Evolutionary conservation across 345 rosid species (phyloP).

Genomic region (Lepidium africanum): DNA sequence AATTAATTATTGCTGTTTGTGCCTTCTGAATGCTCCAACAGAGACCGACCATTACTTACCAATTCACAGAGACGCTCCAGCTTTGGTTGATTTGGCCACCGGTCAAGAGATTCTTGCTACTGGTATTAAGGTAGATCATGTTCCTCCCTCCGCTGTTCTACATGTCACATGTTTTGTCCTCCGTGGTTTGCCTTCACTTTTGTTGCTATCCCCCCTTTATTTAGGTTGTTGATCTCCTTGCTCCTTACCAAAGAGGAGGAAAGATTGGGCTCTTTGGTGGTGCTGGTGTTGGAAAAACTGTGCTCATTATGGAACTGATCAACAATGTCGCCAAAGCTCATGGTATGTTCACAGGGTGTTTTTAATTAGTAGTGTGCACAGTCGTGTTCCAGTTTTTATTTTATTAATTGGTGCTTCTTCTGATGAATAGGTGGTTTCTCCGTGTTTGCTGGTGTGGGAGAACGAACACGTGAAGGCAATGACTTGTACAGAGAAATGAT

Average conservation of each 20-base stretch:
- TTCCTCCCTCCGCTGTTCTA: background rate
- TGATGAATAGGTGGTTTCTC: slow-evolving; percentile 85
- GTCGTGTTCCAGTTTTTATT: no score
- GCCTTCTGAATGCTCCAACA: background rate
- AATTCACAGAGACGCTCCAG: slow-evolving; percentile 93
- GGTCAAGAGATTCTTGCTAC: slow-evolving; percentile 94
- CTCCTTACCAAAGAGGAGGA: slow-evolving; percentile 99
- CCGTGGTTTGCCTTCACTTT: background rate
- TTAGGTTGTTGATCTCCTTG: slow-evolving; percentile 95
- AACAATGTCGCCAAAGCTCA: slow-evolving; percentile 98
- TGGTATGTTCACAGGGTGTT: slow-evolving; percentile 33
- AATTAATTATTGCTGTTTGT: background rate
- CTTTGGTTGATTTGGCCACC: slow-evolving; percentile 90
- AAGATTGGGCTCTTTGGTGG: slow-evolving; percentile 99
- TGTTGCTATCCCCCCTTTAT: background rate
- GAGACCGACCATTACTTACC: slow-evolving; percentile 90
- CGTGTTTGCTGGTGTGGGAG: slow-evolving; percentile 98
- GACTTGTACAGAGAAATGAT: slow-evolving; percentile 99
- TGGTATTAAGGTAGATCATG: slow-evolving; percentile 59
- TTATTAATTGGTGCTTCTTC: background rate
- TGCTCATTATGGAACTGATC: slow-evolving; percentile 97
- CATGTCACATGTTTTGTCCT: background rate
- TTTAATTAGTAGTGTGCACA: background rate
- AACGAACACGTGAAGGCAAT: slow-evolving; percentile 97
- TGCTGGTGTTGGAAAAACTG: slow-evolving; percentile 98